Evolutionary conservation across 164 flowering plant genomes (phyloP), one percentile per base, ranked within the genome.

Genomic region (Annona cherimola): DNA sequence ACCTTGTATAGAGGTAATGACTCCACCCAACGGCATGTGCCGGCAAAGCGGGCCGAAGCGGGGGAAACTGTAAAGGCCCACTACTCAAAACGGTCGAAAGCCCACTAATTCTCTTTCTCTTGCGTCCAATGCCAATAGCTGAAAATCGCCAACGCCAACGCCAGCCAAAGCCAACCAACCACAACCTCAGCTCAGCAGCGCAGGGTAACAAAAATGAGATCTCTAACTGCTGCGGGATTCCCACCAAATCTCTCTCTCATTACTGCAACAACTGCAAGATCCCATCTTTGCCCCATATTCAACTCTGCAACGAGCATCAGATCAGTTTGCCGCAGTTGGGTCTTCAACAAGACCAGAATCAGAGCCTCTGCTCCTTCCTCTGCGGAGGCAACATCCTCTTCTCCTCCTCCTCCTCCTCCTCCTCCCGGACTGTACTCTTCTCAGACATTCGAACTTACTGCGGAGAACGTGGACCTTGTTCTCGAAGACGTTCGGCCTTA

Each of bases 401-500:
- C 57, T 50, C 14, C 57, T 50, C 35, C 35, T 26, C 35, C 35
- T 26, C 35, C 35, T 26, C 1, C 35, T 26, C 35, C 35, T 26
- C 35, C 35, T 26, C 85, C 94, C 8, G 97, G 97, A 4, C 78
- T 94, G 9, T 92, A 94, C 80, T 90, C 98, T 4, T 77, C 99
- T 45, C 79, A 85, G 78, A 77, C 78, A 45, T 85, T 88, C 65
- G 94, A 91, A 42, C 92, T 95, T 64, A 95, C 87, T 0, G 79
- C 73, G 6, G 70, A 81, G 69, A 95, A 91, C 89, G 96, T 90
- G 1, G 91, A 95, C 75, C 68, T 84, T 67, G 97, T 95, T 74
- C 93, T 95, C 41, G 98, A 93, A 64, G 94, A 90, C 43, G 96
- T 95, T 42, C 75, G 99, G 59, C 99, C 99, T 60, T 95, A 93